Percentiles rank a stretch among this genome's conserved stretches.
Evolutionary conservation across 2,329 filamentous ascomycete species (phyloP).

Genomic region (Trichoderma atrobrunneum): DNA sequence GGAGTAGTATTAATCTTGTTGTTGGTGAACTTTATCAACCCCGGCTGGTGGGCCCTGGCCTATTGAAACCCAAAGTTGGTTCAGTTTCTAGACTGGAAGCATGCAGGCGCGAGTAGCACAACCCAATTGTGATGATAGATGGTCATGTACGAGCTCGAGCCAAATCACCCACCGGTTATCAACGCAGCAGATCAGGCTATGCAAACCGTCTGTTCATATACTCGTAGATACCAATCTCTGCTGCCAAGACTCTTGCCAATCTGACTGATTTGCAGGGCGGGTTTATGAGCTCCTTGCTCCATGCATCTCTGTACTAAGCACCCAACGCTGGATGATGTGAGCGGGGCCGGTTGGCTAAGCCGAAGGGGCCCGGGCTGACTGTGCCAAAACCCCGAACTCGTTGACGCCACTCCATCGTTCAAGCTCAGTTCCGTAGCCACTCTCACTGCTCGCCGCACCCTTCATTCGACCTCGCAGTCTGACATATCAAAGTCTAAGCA

Average conservation of each 20-base stretch:
- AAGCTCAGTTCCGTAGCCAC: slow-evolving; percentile 2
- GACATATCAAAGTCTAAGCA: neutral
- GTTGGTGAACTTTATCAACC: neutral
- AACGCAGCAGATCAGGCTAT: neutral
- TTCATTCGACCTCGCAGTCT: neutral
- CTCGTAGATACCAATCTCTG: neutral
- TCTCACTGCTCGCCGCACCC: neutral
- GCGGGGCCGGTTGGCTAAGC: slow-evolving; percentile 14
- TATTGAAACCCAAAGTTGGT: neutral
- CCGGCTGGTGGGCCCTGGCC: neutral
- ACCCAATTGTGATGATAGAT: neutral
- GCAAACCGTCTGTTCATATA: neutral
- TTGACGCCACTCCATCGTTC: slow-evolving; percentile 10
- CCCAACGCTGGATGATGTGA: neutral
- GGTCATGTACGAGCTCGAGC: neutral
- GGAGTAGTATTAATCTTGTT: neutral
- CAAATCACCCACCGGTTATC: neutral
- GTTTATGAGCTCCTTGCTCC: neutral
- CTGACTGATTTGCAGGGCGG: neutral
- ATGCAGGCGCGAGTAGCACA: neutral
- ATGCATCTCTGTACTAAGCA: neutral
- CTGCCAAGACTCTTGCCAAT: neutral
- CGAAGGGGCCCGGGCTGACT: slow-evolving; percentile 13
- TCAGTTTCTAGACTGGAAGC: neutral
- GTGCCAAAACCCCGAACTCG: neutral